Evolutionary conservation across 495 filamentous ascomycete species (phyloP).

Genomic region (Tuber indicum): DNA sequence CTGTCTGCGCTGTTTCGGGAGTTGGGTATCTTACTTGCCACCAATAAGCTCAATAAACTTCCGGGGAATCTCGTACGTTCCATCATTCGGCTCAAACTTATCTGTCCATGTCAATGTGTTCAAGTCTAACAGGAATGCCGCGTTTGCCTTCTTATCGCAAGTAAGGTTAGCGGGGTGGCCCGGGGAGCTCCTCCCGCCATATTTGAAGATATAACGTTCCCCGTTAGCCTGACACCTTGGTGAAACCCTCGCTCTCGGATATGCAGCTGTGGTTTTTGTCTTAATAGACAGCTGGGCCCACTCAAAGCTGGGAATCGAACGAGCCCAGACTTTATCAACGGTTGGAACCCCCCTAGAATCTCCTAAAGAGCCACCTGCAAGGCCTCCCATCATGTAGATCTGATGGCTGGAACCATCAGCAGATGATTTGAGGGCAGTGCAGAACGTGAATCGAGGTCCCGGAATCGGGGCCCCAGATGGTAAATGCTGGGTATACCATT

Average conservation of each 20-base stretch:
- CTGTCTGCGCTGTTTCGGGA: neutral
- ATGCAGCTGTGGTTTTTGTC: neutral
- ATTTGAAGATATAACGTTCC: slow-evolving; percentile 15
- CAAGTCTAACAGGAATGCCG: slow-evolving; percentile 14
- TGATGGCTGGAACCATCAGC: too few relatives aligned
- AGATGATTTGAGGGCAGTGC: too few relatives aligned
- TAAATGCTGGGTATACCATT: too few relatives aligned
- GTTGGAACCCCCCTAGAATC: too few relatives aligned
- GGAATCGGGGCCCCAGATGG: too few relatives aligned
- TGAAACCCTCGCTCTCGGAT: neutral
- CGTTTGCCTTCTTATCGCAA: slow-evolving; percentile 10
- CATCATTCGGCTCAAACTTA: neutral
- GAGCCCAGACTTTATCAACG: too few relatives aligned
- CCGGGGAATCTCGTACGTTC: neutral
- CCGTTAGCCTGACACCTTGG: slow-evolving; percentile 11
- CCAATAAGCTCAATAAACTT: neutral
- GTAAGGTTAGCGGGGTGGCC: neutral
- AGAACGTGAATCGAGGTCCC: too few relatives aligned
- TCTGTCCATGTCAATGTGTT: slow-evolving; percentile 10
- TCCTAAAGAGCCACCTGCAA: too few relatives aligned
- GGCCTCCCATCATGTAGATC: too few relatives aligned
- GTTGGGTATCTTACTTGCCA: neutral
- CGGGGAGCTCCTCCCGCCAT: slow-evolving; percentile 11
- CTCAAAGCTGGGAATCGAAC: slow-evolving; percentile 13
- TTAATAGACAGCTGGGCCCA: slow-evolving; percentile 9